A percentile compares a stretch with the other conserved stretches of the same genome.
phyloP scores from a whole-genome alignment of 2,329 filamentous ascomycete species.

The Beauveria sp. region DNA sequence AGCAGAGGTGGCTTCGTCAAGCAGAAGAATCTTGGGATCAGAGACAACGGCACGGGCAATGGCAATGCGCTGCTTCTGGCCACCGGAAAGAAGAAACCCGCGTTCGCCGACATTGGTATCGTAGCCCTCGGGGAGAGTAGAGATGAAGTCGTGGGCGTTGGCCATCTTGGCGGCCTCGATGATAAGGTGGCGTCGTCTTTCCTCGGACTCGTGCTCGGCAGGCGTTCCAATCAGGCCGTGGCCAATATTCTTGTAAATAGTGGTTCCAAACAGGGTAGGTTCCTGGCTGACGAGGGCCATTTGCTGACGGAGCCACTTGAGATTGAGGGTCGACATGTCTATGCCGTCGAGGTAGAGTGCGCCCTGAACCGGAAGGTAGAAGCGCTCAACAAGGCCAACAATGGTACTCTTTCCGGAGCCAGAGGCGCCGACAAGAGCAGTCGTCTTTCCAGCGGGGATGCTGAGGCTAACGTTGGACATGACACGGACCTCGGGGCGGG shows the following conservation, averaged over 20 bases:
- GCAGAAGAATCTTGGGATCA: conserved; percentile 82
- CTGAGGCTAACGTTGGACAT: conserved; percentile 75
- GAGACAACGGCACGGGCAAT: conserved; percentile 87
- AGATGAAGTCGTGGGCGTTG: conserved; percentile 91
- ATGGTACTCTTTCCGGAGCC: conserved; percentile 94
- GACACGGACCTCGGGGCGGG: conserved; percentile 79
- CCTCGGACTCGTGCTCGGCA: conserved; percentile 57
- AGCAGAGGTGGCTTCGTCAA: conserved; percentile 92
- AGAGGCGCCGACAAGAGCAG: conserved; percentile 87
- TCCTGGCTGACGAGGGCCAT: conserved; percentile 92
- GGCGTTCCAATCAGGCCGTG: conserved; percentile 82
- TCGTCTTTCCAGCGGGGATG: conserved; percentile 84
- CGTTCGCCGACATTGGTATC: conserved; percentile 93
- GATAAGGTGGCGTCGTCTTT: conserved; percentile 63
- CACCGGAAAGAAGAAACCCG: conserved; percentile 85
- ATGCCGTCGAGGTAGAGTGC: conserved; percentile 73
- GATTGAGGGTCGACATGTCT: conserved; percentile 73
- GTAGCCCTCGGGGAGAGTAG: conserved; percentile 74
- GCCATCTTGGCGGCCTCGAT: conserved; percentile 79
- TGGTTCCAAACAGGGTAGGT: conserved; percentile 80
- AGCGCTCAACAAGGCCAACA: conserved; percentile 85
- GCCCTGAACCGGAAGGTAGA: conserved; percentile 84
- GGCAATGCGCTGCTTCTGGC: conserved; percentile 94
- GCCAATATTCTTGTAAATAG: conserved; percentile 84
- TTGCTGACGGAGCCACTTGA: conserved; percentile 86